These are phyloP conservation scores for Rhodosporidiobolus sp. DNA, from an alignment of 768 basidiomycete genomes.

Conservation along the genomic window DNA sequence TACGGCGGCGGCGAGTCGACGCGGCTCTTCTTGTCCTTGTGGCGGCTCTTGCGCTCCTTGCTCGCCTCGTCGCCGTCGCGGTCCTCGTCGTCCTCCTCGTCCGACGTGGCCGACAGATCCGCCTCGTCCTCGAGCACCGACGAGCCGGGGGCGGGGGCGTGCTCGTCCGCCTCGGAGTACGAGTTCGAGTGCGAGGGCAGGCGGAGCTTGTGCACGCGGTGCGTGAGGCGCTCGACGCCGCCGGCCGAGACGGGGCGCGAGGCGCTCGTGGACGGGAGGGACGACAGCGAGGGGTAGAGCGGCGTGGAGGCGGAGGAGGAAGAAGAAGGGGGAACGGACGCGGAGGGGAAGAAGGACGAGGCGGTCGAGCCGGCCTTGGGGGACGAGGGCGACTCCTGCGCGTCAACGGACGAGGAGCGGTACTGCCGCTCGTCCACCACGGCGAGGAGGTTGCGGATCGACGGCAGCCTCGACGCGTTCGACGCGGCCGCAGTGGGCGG, in stretches of 20 bases:
- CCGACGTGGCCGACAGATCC: constrained; percentile 17
- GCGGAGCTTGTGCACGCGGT: constrained; percentile 36
- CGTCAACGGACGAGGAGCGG: not conserved
- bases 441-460: constrained; percentile 31
- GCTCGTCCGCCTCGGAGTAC: not conserved
- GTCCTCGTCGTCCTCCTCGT: constrained; percentile 29
- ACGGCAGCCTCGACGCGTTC: constrained; percentile 18
- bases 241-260: constrained; percentile 35
- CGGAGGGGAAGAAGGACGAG: not conserved
- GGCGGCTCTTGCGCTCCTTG: constrained; percentile 5
- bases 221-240: constrained; percentile 38
- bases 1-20: not conserved
- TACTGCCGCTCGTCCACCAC: not conserved
- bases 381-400: not conserved
- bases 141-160: too few species aligned
- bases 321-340: not conserved
- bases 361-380: not conserved
- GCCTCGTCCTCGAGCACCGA: constrained; percentile 5
- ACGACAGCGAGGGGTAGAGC: constrained; percentile 32
- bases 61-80: constrained; percentile 2
- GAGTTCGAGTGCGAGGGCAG: constrained; percentile 13
- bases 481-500: not conserved
- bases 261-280: constrained; percentile 4
- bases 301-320: constrained; percentile 6
- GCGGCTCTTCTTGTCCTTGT: constrained; percentile 14